Evolutionary conservation across 495 filamentous ascomycete species (phyloP), one percentile per base, ranked within the genome.

Genomic region (Trichoderma gamsii): DNA sequence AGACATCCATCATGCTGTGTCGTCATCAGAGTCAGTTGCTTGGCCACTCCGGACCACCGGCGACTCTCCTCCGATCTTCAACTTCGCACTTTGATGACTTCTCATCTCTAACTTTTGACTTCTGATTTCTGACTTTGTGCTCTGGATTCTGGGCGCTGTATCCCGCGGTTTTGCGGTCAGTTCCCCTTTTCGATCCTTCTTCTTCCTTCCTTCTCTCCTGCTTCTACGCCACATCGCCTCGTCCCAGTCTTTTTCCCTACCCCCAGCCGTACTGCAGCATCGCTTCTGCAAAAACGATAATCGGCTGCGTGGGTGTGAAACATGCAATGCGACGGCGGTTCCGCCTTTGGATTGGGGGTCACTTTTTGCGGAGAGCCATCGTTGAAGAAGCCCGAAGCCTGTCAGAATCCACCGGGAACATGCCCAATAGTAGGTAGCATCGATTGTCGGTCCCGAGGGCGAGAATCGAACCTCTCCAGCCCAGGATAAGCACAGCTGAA

Each of bases 401-500:
- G 27, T 8, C 2, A 12, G 15, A 15, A 13, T 18, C 21, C 5
- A 38, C 35, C 35, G 21, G 21, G 51, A 25, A 59, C 51, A 21
- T 27, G 16, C 56, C 56, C 3, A 11, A 13, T 23, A 13, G 5
- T 11, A 18, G 49, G 25, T 23, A 52, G n/a, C 9, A 25, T 21
- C 56, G 27, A 16, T 11, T 32, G 27, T 61, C 56, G 25, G 56
- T 32, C 2, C 56, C 56, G 56, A 9, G 27, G 13, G 56, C 56
- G 56, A 61, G 12, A 18, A 61, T 32, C 56, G 56, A 52, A 18
- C 7, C 12, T 46, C 49, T 18, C 49, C 49, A 52, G 49, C 8
- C 49, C 21, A 21, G 49, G 49, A n/a, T 52, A 52, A 52, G 49
- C 51, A 21, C 51, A 61, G 56, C 56, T 61, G 56, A 61, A 13